Evolutionary conservation across 192 early-diverging fungal species (phyloP).

Genomic region (Oehlia diaphana): DNA sequence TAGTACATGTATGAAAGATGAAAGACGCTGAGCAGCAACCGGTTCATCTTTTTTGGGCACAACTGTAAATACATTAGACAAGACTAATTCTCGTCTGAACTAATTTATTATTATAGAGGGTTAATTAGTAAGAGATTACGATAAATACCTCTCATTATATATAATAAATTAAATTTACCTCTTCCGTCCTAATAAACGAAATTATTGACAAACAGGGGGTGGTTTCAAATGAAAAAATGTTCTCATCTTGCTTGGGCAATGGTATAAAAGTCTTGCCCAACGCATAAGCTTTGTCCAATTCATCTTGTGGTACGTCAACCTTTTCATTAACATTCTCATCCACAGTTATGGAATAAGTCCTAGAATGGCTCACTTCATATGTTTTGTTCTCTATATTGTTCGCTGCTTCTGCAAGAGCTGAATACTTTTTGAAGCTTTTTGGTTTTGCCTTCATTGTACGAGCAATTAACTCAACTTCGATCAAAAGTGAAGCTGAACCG

Average conservation of each 20-base stretch:
- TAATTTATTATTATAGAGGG: constrained; percentile 29
- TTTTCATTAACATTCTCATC: constrained; percentile 31
- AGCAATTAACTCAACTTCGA: constrained; percentile 58
- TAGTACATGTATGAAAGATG: constrained; percentile 51
- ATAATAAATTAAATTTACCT: constrained; percentile 35
- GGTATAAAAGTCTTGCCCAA: constrained; percentile 71
- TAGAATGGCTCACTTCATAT: constrained; percentile 37
- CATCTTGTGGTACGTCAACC: constrained; percentile 44
- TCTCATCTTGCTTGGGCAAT: constrained; percentile 60
- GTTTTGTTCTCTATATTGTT: constrained; percentile 37
- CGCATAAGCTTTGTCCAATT: constrained; percentile 63
- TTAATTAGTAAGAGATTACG: neutral
- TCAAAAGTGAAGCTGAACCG: constrained; percentile 41
- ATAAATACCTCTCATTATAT: constrained; percentile 6
- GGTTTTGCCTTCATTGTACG: constrained; percentile 56
- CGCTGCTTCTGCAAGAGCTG: constrained; percentile 47
- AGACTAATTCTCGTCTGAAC: constrained; percentile 56
- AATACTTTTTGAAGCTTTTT: constrained; percentile 68
- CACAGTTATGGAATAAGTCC: constrained; percentile 36
- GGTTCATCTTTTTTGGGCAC: constrained; percentile 47
- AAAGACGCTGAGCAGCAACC: constrained; percentile 42
- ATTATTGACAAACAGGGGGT: constrained; percentile 59
- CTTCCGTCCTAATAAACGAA: constrained; percentile 51
- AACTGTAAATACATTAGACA: constrained; percentile 54
- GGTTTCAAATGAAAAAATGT: constrained; percentile 57